These are phyloP conservation scores for Aspergillus pseudoviridinutans DNA, from an alignment of 2,329 filamentous ascomycete species.

Conservation along the genomic window DNA sequence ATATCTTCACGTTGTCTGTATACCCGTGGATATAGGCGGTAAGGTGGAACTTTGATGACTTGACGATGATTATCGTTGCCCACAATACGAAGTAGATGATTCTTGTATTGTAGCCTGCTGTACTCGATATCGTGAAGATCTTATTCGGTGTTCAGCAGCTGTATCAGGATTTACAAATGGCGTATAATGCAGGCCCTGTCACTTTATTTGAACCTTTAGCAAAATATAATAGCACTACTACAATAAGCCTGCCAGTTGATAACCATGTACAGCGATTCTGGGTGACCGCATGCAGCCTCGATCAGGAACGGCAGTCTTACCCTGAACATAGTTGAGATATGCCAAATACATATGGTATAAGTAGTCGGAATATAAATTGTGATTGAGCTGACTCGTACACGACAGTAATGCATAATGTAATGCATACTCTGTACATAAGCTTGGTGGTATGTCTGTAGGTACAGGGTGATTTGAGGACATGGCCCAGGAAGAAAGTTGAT, in stretches of 20 bases:
- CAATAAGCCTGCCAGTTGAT: too few relatives aligned
- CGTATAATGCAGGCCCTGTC: not conserved
- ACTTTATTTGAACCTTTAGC: not conserved
- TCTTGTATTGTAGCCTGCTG: not conserved
- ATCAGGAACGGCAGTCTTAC: too few relatives aligned
- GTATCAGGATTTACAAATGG: not conserved
- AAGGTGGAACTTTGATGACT: not conserved
- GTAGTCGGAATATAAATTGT: not conserved
- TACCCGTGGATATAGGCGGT: not conserved
- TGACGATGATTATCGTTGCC: not conserved
- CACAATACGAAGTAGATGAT: not conserved
- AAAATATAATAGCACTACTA: too few relatives aligned
- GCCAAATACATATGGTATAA: not conserved
- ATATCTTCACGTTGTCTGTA: not conserved
- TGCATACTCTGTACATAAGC: not conserved
- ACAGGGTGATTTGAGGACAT: not conserved
- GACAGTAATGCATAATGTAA: not conserved
- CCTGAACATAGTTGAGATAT: too few relatives aligned
- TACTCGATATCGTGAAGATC: not conserved
- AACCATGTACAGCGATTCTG: too few relatives aligned
- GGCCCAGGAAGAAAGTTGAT: not conserved
- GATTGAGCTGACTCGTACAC: not conserved
- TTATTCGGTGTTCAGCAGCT: not conserved
- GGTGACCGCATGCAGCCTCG: too few relatives aligned
- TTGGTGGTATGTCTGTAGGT: not conserved